Evolutionary conservation across 2,329 filamentous ascomycete species (phyloP).

Genomic region (Calycina marina): DNA sequence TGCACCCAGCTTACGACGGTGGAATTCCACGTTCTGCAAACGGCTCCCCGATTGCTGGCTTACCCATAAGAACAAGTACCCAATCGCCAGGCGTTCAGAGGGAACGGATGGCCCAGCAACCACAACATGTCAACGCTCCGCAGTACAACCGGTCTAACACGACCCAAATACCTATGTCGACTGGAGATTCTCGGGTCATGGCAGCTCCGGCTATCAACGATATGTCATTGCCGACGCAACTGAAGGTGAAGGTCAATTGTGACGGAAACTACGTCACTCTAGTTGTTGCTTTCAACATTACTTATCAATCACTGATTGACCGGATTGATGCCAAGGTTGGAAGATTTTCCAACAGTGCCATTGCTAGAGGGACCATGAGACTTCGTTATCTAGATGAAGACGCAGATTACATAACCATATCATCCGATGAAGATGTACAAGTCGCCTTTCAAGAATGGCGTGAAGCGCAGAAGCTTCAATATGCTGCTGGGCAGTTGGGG

Average conservation of each 20-base stretch:
- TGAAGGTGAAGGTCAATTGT: constrained; percentile 93
- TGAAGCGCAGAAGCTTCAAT: constrained; percentile 51
- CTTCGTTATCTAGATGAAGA: constrained; percentile 87
- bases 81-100: constrained; percentile 57
- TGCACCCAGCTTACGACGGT: constrained; percentile 43
- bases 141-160: constrained; percentile 22
- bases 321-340: constrained; percentile 92
- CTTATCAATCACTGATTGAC: constrained; percentile 84
- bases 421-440: constrained; percentile 91
- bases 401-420: constrained; percentile 82
- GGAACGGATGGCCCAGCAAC: constrained; percentile 38
- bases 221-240: constrained; percentile 49
- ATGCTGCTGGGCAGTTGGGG: constrained; percentile 56
- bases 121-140: constrained; percentile 19
- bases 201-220: constrained; percentile 34
- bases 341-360: constrained; percentile 70
- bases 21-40: constrained; percentile 65
- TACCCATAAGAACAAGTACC: constrained; percentile 53
- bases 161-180: constrained; percentile 19
- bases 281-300: constrained; percentile 92
- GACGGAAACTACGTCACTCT: constrained; percentile 85
- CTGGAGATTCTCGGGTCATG: constrained; percentile 24
- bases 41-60: constrained; percentile 55
- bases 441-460: constrained; percentile 93
- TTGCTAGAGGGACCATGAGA: constrained; percentile 69